phyloP scores from a whole-genome alignment of 116 monocot genomes.

The Iris pallida region DNA sequence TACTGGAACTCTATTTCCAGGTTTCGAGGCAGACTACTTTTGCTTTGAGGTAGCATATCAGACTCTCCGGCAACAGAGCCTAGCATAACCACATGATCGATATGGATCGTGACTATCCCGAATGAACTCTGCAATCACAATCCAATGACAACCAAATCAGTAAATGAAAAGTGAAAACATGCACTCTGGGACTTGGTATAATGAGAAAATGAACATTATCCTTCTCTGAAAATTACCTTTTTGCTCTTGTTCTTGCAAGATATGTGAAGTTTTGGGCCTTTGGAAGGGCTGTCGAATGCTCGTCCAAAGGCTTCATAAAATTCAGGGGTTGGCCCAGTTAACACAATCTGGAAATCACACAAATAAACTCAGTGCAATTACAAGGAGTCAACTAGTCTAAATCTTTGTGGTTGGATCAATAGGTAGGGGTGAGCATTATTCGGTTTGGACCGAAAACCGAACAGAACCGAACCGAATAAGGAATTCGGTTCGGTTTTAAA shows the following conservation, averaged over 20 bases:
- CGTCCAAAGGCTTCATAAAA: slow-evolving; percentile 96
- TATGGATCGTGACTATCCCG: slow-evolving; percentile 96
- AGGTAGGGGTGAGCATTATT: no score
- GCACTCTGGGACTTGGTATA: neutral
- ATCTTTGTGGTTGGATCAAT: no score
- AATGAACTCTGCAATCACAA: slow-evolving; percentile 63
- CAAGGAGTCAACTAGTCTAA: no score
- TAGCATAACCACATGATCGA: slow-evolving; percentile 94
- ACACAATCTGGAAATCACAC: slow-evolving; percentile 62
- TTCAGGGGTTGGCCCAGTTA: slow-evolving; percentile 92
- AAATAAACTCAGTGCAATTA: no score
- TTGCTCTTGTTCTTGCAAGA: slow-evolving; percentile 99
- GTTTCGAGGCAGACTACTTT: slow-evolving; percentile 77
- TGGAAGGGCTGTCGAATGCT: slow-evolving; percentile 93
- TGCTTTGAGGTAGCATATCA: slow-evolving; percentile 86
- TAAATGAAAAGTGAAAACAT: neutral
- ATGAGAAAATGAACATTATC: neutral
- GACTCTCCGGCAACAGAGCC: slow-evolving; percentile 97
- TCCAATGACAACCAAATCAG: neutral
- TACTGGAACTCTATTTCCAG: slow-evolving; percentile 98
- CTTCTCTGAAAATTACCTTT: no score
- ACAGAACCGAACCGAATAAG: no score
- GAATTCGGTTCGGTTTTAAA: no score
- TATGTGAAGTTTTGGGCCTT: slow-evolving; percentile 97
- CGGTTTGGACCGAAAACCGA: no score